Conservation (phyloP, 805 yeast species). For the Priceomyces carsonii region DNA sequence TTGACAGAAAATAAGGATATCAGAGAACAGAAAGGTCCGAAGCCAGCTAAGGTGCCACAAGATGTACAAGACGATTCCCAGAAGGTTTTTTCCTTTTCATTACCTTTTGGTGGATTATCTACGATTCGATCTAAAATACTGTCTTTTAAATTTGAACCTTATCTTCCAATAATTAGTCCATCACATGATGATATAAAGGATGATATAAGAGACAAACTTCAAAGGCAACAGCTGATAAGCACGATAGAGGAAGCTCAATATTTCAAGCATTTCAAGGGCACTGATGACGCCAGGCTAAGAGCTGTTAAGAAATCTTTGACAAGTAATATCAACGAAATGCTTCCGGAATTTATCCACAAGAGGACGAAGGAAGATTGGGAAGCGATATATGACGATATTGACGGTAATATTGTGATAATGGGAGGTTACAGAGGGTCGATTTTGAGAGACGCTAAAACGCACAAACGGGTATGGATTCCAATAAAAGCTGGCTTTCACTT, state of each 20-base stretch:
- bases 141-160: constrained; percentile 20
- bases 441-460: constrained; percentile 62
- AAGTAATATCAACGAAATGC: constrained; percentile 46
- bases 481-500: constrained; percentile 80
- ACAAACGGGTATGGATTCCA: constrained; percentile 82
- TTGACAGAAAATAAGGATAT: constrained; percentile 9
- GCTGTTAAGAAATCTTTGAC: constrained; percentile 69
- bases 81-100: constrained; percentile 54
- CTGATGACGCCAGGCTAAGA: constrained; percentile 65
- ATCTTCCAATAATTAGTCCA: constrained; percentile 21
- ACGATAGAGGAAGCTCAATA: constrained; percentile 64
- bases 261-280: constrained; percentile 54
- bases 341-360: constrained; percentile 30
- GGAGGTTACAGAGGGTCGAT: constrained; percentile 92
- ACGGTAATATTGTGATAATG: constrained; percentile 76
- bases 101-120: constrained; percentile 56
- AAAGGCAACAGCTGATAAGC: constrained; percentile 56
- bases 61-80: too few species aligned
- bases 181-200: constrained; percentile 14
- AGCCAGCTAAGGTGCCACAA: constrained; percentile 33
- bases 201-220: constrained; percentile 41
- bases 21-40: constrained; percentile 13
- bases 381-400: constrained; percentile 56
- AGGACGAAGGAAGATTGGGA: constrained; percentile 34
- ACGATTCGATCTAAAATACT: constrained; percentile 22